These are phyloP conservation scores for Chaetoscypha palmicola DNA, from an alignment of 2,329 filamentous ascomycete genomes.

Conservation along the genomic window DNA sequence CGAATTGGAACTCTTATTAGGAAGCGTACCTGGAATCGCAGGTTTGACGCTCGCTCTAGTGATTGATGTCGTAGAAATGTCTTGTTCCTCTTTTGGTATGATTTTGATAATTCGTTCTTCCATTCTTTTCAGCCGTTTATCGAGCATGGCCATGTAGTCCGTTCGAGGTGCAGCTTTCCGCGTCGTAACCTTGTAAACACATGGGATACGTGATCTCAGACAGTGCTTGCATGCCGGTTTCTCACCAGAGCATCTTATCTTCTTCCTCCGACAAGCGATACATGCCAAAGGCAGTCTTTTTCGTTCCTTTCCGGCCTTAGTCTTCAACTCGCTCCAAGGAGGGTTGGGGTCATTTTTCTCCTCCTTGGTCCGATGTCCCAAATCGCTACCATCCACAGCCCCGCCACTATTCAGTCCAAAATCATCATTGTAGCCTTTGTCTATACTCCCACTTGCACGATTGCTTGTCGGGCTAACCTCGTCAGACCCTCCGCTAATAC, in stretches of 20 bases:
- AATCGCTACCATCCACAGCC: conserved; percentile 46
- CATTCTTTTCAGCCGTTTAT: conserved; percentile 93
- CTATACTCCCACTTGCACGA: conserved; percentile 21
- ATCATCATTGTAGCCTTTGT: conserved; percentile 39
- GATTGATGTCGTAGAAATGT: conserved; percentile 54
- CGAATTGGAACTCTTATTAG: conserved; percentile 43
- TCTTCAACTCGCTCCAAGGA: conserved; percentile 77
- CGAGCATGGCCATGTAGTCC: conserved; percentile 98
- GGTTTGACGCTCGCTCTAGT: conserved; percentile 82
- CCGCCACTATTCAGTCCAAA: conserved; percentile 45
- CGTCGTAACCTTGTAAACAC: conserved; percentile 95
- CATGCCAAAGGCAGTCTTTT: conserved; percentile 90
- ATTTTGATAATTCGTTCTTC: conserved; percentile 96
- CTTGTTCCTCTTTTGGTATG: conserved; percentile 78
- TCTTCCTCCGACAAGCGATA: conserved; percentile 92
- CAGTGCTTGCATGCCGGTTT: conserved; percentile 98
- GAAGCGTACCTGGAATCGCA: conserved; percentile 50
- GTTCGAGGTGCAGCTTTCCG: conserved; percentile 90
- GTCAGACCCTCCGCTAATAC: conserved; percentile 29
- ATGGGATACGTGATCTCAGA: conserved; percentile 82
- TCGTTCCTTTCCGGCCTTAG: conserved; percentile 89
- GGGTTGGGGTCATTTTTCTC: conserved; percentile 53
- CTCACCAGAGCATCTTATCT: conserved; percentile 95
- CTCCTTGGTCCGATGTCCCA: conserved; percentile 47
- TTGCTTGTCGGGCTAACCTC: conserved; percentile 29